Base-by-base conservation (phyloP, 2,329 filamentous ascomycete genomes). In the Neoscytalidium dimidiatum region DNA sequence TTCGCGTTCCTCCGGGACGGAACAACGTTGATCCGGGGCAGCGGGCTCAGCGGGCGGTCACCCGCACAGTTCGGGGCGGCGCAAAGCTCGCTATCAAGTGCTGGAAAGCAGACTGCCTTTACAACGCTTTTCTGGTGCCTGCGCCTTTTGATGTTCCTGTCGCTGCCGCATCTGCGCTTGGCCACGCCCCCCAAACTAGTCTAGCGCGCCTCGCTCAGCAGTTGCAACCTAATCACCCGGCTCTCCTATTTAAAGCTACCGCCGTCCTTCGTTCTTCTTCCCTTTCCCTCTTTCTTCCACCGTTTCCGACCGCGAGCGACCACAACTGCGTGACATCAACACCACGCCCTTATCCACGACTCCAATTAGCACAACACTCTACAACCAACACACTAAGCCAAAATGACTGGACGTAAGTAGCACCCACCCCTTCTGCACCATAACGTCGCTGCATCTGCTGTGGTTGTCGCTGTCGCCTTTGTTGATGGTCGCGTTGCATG, bases 351-450 rank as follows among this genome's bases (percentile, higher is more conserved):
- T 33, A 60, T 63, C 67, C 56, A 60, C 68, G 68, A 62, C 67
- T 71, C 71, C 70, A 67, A 69, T 71, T 67, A 64, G 26, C 57
- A 9, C 57, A 6, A 3, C 21, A 33, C 28, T 49, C 26, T 19
- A 23, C 57, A 28, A 53, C 67, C 67, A 67, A 65, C 67, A 68
- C 73, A 72, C 71, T 71, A 68, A 66, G 75, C 79, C 80, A 82
- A 74, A 69, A 83, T 83, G 81, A 81, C 81, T 81, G 81, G 81
- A 79, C 81, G 81, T 83, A 72, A 76, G 81, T 82, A 70, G 26
- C 28, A 21, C 17, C 17, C 17, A 8, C 11, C 9, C 64, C 61
- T 26, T 31, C 38, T 21, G 9, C 35, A 51, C 51, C 51, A n/a
- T 58, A 21, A 46, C 29, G 46, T 56, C 57, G 68, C 64, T 66